Percentiles rank a stretch among this genome's conserved stretches.
Conservation (phyloP, 2,329 filamentous ascomycete species). For the Aspergillus candidus region DNA sequence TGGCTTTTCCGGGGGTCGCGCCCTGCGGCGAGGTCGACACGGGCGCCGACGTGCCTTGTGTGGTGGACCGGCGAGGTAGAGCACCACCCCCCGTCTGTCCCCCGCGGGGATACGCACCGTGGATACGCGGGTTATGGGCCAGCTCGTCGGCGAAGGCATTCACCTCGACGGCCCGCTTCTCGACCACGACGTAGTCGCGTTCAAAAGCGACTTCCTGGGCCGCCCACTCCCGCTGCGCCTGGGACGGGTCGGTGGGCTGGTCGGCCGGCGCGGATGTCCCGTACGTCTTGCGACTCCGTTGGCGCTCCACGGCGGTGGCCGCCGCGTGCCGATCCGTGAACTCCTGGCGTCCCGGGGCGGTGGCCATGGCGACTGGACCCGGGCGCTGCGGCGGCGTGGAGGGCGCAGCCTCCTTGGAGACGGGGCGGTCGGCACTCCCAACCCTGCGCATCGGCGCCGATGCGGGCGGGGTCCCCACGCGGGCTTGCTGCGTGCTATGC, state of each 20-base stretch:
- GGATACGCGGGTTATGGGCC: slow-evolving; percentile 68
- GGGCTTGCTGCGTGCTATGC: slow-evolving; percentile 28
- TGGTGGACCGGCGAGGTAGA: slow-evolving; percentile 69
- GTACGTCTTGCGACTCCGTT: slow-evolving; percentile 48
- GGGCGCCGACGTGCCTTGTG: slow-evolving; percentile 65
- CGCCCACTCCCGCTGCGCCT: slow-evolving; percentile 54
- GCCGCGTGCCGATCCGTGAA: slow-evolving; percentile 28
- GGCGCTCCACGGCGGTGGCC: slow-evolving; percentile 53
- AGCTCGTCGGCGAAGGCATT: slow-evolving; percentile 96
- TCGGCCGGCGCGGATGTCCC: slow-evolving; percentile 43
- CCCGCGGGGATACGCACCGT: slow-evolving; percentile 45
- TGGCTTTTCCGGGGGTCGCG: slow-evolving; percentile 60
- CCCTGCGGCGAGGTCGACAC: slow-evolving; percentile 61
- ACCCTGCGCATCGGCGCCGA: slow-evolving; percentile 26
- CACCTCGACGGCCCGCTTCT: slow-evolving; percentile 91
- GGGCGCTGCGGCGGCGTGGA: slow-evolving; percentile 29
- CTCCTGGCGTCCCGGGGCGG: slow-evolving; percentile 38
- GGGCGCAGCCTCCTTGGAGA: slow-evolving; percentile 22
- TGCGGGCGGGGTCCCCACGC: slow-evolving; percentile 24
- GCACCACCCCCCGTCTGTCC: slow-evolving; percentile 49
- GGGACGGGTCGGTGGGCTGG: slow-evolving; percentile 26
- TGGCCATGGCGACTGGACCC: slow-evolving; percentile 28
- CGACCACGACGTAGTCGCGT: slow-evolving; percentile 90
- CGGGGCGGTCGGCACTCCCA: slow-evolving; percentile 29
- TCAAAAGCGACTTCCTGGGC: slow-evolving; percentile 87